Conservation (phyloP, 2,329 filamentous ascomycete genomes). For the Talaromyces sp. region DNA sequence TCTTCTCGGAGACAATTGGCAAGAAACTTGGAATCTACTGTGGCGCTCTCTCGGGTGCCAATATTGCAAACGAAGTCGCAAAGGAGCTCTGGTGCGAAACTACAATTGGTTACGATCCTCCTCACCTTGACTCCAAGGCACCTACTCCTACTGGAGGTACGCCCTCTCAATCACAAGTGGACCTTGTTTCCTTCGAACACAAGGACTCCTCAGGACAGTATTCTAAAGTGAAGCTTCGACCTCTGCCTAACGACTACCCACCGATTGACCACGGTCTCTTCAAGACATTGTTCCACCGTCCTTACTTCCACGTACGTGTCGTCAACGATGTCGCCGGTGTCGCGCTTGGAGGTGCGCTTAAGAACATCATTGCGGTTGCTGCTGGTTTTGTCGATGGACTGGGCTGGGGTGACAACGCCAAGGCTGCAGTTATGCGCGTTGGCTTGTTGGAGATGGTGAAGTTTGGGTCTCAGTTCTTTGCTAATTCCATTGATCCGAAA, state of each 20-base stretch:
- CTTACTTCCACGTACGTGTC: slow-evolving; percentile 95
- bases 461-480: slow-evolving; percentile 92
- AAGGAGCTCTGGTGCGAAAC: slow-evolving; percentile 96
- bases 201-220: slow-evolving; percentile 65
- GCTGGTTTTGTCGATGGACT: slow-evolving; percentile 93
- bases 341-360: slow-evolving; percentile 87
- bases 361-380: slow-evolving; percentile 93
- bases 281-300: slow-evolving; percentile 84
- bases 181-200: slow-evolving; percentile 57
- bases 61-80: slow-evolving; percentile 93
- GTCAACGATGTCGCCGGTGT: slow-evolving; percentile 95
- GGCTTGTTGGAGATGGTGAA: slow-evolving; percentile 94
- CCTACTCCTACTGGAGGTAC: slow-evolving; percentile 56
- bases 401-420: slow-evolving; percentile 97
- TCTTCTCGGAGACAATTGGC: slow-evolving; percentile 95
- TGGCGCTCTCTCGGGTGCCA: slow-evolving; percentile 90
- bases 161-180: slow-evolving; percentile 51
- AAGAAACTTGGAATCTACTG: slow-evolving; percentile 92
- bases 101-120: slow-evolving; percentile 93
- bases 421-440: slow-evolving; percentile 97
- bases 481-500: slow-evolving; percentile 69
- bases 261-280: slow-evolving; percentile 81
- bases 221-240: slow-evolving; percentile 67
- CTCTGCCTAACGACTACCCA: slow-evolving; percentile 78
- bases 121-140: slow-evolving; percentile 76